These are phyloP conservation scores for Stereocaulon alpinum DNA, from an alignment of 495 filamentous ascomycete genomes.

Conservation along the genomic window DNA sequence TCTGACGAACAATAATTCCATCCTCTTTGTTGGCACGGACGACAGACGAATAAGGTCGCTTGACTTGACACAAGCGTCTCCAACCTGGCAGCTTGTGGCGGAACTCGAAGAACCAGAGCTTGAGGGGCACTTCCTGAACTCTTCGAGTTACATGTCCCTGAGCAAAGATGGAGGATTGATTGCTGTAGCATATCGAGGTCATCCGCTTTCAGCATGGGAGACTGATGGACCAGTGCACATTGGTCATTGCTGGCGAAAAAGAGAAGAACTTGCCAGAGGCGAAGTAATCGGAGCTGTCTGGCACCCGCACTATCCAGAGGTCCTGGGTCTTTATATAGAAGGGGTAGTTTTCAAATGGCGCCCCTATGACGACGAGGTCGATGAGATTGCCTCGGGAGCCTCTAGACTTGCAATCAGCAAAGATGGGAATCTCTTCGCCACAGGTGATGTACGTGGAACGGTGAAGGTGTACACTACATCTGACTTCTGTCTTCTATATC, in stretches of 20 bases:
- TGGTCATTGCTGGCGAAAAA: constrained; percentile 24
- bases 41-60: constrained; percentile 14
- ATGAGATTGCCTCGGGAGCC: constrained; percentile 19
- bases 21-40: constrained; percentile 20
- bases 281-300: constrained; percentile 24
- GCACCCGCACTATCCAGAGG: constrained; percentile 22
- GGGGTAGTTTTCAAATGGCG: constrained; percentile 25
- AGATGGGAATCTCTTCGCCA: constrained; percentile 24
- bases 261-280: constrained; percentile 17
- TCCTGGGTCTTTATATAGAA: constrained; percentile 26
- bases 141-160: constrained; percentile 20
- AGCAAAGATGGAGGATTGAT: constrained; percentile 20
- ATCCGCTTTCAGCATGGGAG: constrained; percentile 26
- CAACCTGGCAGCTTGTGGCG: neutral
- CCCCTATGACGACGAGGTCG: constrained; percentile 20
- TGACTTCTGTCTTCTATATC: constrained; percentile 21
- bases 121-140: constrained; percentile 21
- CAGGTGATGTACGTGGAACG: constrained; percentile 22
- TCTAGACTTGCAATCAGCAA: constrained; percentile 20
- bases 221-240: constrained; percentile 23
- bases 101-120: constrained; percentile 12
- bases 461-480: constrained; percentile 21
- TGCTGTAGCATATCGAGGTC: constrained; percentile 24
- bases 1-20: constrained; percentile 14
- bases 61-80: neutral